Base-by-base conservation (phyloP, 2,329 filamentous ascomycete genomes). In the Fusarium proliferatum region DNA sequence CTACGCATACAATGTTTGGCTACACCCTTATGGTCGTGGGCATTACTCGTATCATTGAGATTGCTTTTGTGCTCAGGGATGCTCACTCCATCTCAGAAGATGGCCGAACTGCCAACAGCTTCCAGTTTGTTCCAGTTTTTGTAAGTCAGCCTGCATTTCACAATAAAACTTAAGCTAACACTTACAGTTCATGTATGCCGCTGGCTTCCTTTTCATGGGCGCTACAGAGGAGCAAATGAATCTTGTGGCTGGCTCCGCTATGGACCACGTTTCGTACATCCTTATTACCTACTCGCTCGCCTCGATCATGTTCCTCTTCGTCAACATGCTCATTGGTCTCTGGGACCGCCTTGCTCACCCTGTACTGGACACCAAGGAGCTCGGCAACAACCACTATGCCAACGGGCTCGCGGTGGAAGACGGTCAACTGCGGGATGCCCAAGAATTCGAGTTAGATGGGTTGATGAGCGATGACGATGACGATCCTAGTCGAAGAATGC, bases 151-250 rank as follows among this genome's bases (percentile, higher is more conserved):
- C 5, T 2, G 12, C 5, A 2, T 13, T 30, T 3, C 15, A 4
- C 19, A 3, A 17, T 12, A 16, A 46, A 13, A 42, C 15, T 11
- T 36, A 58, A 48, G 63, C 68, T 79, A 62, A 78, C 56, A 39
- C 8, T 10, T 7, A 3, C 26, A 97, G 95, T 88, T 98, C 45
- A 89, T 99, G 34, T 97, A 94, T 79, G 95, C 95, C 10, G 93
- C 95, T 7, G 96, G 96, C 3, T 97, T 98, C 84, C 88, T 99
- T 45, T 99, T 99, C 85, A 97, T 98, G 95, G 93, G 94, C 38
- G 96, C 96, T 21, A 98, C 95, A 2, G 96, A 98, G 81, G 95
- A 99, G 84, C 96, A 98, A 83, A 97, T 98, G 94, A 79, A 86
- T 28, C 86, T 98, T 4, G 86, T 98, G 9, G 88, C 90, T 45